Percentiles rank a stretch among this genome's conserved stretches.
phyloP scores from a whole-genome alignment of 352 stramenopile genomes.

The Globisporangium solare region DNA sequence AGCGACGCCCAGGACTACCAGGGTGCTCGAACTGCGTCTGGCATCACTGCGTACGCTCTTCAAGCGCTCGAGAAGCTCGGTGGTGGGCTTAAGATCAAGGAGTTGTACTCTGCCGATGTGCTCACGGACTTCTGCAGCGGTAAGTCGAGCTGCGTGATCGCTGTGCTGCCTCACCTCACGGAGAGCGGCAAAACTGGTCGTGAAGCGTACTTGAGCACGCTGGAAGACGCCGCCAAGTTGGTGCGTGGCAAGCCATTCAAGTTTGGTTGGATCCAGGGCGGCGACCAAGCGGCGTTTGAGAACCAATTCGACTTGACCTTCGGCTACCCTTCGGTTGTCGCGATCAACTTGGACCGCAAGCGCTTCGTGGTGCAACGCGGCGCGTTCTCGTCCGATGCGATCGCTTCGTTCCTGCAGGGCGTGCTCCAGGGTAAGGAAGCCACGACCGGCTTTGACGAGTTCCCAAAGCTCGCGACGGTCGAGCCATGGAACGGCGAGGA shows the following conservation, averaged over 20 bases:
- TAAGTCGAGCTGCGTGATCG: constrained; percentile 89
- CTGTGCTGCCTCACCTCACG: constrained; percentile 86
- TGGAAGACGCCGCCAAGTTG: constrained; percentile 80
- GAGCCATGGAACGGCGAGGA: constrained; percentile 82
- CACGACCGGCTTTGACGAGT: constrained; percentile 55
- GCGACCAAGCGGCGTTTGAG: constrained; percentile 83
- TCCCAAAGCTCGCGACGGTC: constrained; percentile 61
- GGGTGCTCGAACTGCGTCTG: constrained; percentile 76
- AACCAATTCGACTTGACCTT: constrained; percentile 87
- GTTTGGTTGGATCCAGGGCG: constrained; percentile 89
- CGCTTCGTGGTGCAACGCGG: constrained; percentile 79
- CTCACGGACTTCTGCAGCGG: constrained; percentile 82
- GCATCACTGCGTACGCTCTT: constrained; percentile 78
- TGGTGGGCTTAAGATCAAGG: constrained; percentile 72
- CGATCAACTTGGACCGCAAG: constrained; percentile 84
- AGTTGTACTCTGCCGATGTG: constrained; percentile 58
- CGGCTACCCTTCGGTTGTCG: constrained; percentile 87
- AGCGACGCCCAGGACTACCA: constrained; percentile 82
- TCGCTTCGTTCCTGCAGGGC: constrained; percentile 66
- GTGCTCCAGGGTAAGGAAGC: constrained; percentile 66
- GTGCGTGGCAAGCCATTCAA: constrained; percentile 88
- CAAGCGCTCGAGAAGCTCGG: constrained; percentile 66
- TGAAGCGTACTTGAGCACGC: constrained; percentile 77
- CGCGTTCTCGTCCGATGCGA: constrained; percentile 61
- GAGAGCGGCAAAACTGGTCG: constrained; percentile 83